A percentile compares a stretch with the other conserved stretches of the same genome.
phyloP scores from a whole-genome alignment of 108 stramenopile genomes.

The Chaetoceros tenuissimus region DNA sequence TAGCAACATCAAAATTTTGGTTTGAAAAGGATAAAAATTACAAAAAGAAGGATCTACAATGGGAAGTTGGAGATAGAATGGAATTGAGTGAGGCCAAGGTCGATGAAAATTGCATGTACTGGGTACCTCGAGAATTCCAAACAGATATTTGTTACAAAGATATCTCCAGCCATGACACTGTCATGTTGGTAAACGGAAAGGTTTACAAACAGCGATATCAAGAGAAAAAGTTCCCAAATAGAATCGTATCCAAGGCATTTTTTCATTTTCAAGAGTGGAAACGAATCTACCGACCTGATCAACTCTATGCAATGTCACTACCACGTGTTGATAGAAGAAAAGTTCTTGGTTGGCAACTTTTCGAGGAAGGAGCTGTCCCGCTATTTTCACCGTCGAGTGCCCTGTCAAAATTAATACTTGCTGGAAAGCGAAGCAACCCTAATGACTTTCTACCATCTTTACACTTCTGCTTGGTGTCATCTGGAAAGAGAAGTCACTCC shows the following conservation, averaged over 20 bases:
- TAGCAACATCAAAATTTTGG: slow-evolving; percentile 36
- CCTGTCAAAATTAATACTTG: background rate
- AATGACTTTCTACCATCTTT: slow-evolving; percentile 31
- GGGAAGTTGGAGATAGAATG: slow-evolving; percentile 36
- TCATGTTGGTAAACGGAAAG: slow-evolving; percentile 60
- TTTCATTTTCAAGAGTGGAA: slow-evolving; percentile 94
- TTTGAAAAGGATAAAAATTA: slow-evolving; percentile 44
- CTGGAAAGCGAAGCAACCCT: slow-evolving; percentile 1
- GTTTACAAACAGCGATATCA: slow-evolving; percentile 68
- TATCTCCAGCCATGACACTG: slow-evolving; percentile 45
- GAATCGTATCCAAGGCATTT: slow-evolving; percentile 61
- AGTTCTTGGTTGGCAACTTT: slow-evolving; percentile 31
- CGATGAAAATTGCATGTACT: slow-evolving; percentile 77
- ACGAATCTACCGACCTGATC: slow-evolving; percentile 55
- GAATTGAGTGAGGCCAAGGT: slow-evolving; percentile 27
- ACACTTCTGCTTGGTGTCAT: slow-evolving; percentile 33
- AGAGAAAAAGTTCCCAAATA: slow-evolving; percentile 34
- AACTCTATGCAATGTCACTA: slow-evolving; percentile 40
- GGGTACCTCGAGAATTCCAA: slow-evolving; percentile 78
- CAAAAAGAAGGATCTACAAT: slow-evolving; percentile 30
- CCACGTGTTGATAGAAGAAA: slow-evolving; percentile 7
- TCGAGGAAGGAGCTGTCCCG: slow-evolving; percentile 69
- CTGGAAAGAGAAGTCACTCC: slow-evolving; percentile 14
- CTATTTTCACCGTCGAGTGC: slow-evolving; percentile 8
- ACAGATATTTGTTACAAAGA: slow-evolving; percentile 48